Evolutionary conservation across 2,329 filamentous ascomycete species (phyloP).

Genomic region (Pseudogymnoascus sp.): DNA sequence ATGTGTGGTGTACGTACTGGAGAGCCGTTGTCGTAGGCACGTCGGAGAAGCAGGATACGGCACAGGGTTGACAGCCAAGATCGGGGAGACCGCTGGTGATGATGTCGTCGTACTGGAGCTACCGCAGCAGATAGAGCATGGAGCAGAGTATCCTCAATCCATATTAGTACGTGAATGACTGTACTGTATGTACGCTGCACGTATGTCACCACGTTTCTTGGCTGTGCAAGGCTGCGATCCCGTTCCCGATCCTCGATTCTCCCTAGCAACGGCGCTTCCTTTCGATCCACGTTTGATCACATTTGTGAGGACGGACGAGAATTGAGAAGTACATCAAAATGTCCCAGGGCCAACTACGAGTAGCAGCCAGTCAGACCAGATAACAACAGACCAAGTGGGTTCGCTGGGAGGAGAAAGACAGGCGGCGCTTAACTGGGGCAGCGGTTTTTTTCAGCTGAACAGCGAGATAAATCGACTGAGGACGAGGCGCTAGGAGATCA

Average conservation of each 20-base stretch:
- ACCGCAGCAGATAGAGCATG: not conserved
- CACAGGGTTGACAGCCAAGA: not conserved
- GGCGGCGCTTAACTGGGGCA: not conserved
- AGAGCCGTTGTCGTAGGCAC: not conserved
- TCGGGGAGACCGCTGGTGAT: not conserved
- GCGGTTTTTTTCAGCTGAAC: not conserved
- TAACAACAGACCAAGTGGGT: not conserved
- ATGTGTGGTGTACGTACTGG: not conserved
- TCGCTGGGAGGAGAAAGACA: not conserved
- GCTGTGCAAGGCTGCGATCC: constrained; percentile 4
- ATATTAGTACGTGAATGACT: not conserved
- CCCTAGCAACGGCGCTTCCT: constrained; percentile 2
- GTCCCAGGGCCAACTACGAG: not conserved
- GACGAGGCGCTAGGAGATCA: not conserved
- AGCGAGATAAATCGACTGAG: not conserved
- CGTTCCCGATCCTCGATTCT: not conserved
- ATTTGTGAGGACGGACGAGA: not conserved
- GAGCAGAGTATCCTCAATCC: not conserved
- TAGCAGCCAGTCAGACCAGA: not conserved
- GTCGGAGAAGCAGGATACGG: not conserved
- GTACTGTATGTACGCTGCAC: not conserved
- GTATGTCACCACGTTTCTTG: constrained; percentile 1
- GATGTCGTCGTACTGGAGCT: not conserved
- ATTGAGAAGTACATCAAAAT: constrained; percentile 8
- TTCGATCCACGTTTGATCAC: not conserved